A percentile compares a stretch with the other conserved stretches of the same genome.
These are phyloP conservation scores for Penicillium roqueforti DNA, from an alignment of 495 filamentous ascomycete genomes.

Conservation along the genomic window DNA sequence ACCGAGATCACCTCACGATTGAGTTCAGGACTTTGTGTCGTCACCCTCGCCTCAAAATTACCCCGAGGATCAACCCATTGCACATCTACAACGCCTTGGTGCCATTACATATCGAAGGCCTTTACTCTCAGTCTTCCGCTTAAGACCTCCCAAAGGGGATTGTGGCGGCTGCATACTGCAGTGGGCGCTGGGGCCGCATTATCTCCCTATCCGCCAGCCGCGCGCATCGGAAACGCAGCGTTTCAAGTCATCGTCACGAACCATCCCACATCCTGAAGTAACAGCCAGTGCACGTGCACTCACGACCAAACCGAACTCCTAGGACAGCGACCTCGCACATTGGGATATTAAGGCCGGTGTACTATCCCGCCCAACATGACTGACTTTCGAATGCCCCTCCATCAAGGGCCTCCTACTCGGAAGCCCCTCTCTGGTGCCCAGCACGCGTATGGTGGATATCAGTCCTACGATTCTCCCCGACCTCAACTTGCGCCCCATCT, in stretches of 20 bases:
- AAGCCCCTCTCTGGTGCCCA: constrained; percentile 31
- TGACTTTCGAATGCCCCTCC: constrained; percentile 41
- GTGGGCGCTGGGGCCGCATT: constrained; percentile 24
- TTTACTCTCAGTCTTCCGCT: constrained; percentile 7
- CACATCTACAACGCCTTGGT: not conserved
- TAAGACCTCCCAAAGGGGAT: constrained; percentile 2
- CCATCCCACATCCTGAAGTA: not conserved
- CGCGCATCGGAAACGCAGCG: constrained; percentile 19
- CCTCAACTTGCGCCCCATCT: constrained; percentile 32
- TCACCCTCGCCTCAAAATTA: constrained; percentile 7
- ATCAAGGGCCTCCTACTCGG: constrained; percentile 34
- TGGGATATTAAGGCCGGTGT: constrained; percentile 28
- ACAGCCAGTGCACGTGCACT: constrained; percentile 1
- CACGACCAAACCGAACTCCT: constrained; percentile 1
- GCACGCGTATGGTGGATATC: constrained; percentile 30
- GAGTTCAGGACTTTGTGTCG: not conserved
- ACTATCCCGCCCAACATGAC: constrained; percentile 38
- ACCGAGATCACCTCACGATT: not conserved
- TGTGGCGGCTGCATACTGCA: constrained; percentile 14
- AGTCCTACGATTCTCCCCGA: constrained; percentile 31
- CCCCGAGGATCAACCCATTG: constrained; percentile 14
- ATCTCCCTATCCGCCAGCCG: constrained; percentile 20
- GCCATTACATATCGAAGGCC: not conserved
- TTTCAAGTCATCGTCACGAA: not conserved
- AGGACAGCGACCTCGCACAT: not conserved